phyloP scores from a whole-genome alignment of 768 basidiomycete species.

The Russula emetica region DNA sequence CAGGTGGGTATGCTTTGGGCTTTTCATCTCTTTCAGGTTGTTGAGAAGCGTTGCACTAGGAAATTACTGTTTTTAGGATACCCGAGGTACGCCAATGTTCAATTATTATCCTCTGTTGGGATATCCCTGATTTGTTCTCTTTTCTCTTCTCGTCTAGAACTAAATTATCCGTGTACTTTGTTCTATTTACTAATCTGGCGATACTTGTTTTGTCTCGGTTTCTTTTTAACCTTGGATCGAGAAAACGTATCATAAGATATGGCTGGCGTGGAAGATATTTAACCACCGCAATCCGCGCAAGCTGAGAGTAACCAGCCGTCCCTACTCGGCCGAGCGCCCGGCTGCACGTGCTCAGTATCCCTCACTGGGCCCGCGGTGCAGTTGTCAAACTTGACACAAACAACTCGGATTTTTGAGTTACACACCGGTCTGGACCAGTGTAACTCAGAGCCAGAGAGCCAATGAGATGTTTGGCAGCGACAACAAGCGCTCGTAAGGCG shows the following conservation, averaged over 20 bases:
- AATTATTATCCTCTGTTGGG: not conserved
- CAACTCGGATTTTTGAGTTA: too few species aligned
- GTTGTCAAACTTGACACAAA: too few species aligned
- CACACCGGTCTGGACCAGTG: too few species aligned
- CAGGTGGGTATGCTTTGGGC: slow-evolving; percentile 48
- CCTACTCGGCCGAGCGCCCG: too few species aligned
- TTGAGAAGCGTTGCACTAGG: slow-evolving; percentile 37
- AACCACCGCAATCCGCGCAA: not conserved
- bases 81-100: slow-evolving; percentile 55
- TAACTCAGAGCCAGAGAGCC: too few species aligned
- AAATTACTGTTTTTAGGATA: slow-evolving; percentile 89
- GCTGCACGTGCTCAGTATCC: too few species aligned
- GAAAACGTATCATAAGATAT: not conserved
- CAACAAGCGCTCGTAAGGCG: too few species aligned
- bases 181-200: slow-evolving; percentile 9
- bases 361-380: too few species aligned
- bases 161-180: slow-evolving; percentile 12
- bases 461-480: too few species aligned
- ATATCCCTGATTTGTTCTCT: not conserved
- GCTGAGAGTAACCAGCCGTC: not conserved
- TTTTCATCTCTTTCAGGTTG: not conserved
- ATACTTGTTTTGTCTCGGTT: slow-evolving; percentile 17
- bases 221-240: not conserved
- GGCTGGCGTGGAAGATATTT: not conserved
- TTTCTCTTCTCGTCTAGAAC: slow-evolving; percentile 7